Conservation (phyloP, 768 basidiomycete species). For the Kwoniella mangroviensis region DNA sequence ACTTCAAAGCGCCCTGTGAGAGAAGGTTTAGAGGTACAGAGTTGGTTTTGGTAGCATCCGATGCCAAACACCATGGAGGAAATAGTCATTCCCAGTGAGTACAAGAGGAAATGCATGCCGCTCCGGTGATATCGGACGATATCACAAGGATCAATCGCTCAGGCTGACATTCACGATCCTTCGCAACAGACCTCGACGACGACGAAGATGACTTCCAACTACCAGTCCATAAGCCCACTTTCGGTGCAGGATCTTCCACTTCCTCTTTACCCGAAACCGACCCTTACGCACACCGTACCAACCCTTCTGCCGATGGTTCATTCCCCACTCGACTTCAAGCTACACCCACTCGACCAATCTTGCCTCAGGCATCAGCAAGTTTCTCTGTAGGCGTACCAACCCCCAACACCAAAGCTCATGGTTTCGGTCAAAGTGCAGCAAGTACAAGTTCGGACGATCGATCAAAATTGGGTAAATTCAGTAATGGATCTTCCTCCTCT, state of each 20-base stretch:
- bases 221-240: conserved; percentile 5
- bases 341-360: conserved; percentile 33
- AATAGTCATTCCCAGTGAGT: conserved; percentile 29
- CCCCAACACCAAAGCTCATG: conserved; percentile 13
- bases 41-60: background rate
- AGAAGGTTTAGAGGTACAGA: background rate
- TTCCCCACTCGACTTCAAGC: conserved; percentile 15
- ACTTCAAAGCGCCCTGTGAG: background rate
- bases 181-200: conserved; percentile 19
- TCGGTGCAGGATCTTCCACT: conserved; percentile 20
- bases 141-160: too few species aligned
- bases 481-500: conserved; percentile 47
- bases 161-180: too few species aligned
- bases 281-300: conserved; percentile 23
- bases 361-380: conserved; percentile 38
- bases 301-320: conserved; percentile 30
- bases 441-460: conserved; percentile 21
- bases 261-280: conserved; percentile 35
- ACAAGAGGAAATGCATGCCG: too few species aligned
- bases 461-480: conserved; percentile 39
- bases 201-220: conserved; percentile 22
- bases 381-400: conserved; percentile 32
- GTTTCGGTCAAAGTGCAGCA: conserved; percentile 11
- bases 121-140: too few species aligned
- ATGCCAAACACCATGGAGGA: conserved; percentile 15